Conservation (phyloP, 805 yeast species). For the Pichia rugopelliculosa region DNA sequence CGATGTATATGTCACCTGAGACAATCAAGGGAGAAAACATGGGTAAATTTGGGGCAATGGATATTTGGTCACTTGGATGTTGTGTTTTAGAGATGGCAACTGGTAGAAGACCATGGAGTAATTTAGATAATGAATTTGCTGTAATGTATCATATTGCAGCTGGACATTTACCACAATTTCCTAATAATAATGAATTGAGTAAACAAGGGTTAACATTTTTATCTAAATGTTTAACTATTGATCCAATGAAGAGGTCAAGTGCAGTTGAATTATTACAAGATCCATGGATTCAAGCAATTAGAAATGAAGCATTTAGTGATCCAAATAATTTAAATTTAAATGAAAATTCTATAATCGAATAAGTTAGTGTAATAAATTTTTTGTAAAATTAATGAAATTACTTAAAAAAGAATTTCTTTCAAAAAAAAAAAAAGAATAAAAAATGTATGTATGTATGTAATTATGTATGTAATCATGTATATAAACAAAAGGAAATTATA, state of each 20-base stretch:
- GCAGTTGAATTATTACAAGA: conserved; percentile 82
- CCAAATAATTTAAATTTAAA: conserved; percentile 10
- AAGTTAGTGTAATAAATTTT: background rate
- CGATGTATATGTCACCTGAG: conserved; percentile 99
- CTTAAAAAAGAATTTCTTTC: too few relatives aligned
- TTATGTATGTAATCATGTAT: background rate
- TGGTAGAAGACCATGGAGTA: conserved; percentile 94
- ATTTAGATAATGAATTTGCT: conserved; percentile 95
- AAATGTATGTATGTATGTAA: too few relatives aligned
- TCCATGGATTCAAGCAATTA: conserved; percentile 78
- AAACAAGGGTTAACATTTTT: conserved; percentile 65
- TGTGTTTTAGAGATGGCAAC: conserved; percentile 95
- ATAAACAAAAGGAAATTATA: background rate
- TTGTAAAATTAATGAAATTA: too few relatives aligned
- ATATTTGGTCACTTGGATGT: conserved; percentile 96
- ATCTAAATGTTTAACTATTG: conserved; percentile 68
- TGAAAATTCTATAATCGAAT: conserved; percentile 3
- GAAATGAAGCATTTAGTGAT: conserved; percentile 61
- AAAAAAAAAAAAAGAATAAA: too few relatives aligned
- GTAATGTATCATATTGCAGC: conserved; percentile 98
- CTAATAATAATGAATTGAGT: conserved; percentile 70
- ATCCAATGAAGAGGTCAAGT: conserved; percentile 70
- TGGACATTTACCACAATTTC: conserved; percentile 84
- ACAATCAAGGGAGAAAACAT: conserved; percentile 70
- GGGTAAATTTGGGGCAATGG: conserved; percentile 60